These are phyloP conservation scores for Boletellus deceptivus DNA, from an alignment of 1,284 basidiomycete species.

Conservation along the genomic window DNA sequence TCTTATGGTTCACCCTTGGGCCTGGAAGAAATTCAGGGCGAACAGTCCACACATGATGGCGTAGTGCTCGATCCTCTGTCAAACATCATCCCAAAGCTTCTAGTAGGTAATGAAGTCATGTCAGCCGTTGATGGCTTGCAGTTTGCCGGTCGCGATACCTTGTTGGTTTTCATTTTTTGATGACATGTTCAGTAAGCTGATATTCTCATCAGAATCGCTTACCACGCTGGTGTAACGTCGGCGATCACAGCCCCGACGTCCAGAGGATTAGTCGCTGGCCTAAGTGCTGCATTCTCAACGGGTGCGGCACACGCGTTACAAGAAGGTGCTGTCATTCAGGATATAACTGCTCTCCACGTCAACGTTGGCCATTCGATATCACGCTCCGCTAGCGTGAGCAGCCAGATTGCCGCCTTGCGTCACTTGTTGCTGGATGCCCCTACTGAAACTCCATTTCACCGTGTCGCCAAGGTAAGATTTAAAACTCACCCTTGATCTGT, in stretches of 20 bases:
- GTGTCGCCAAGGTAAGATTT: slow-evolving; percentile 39
- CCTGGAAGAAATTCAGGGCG: slow-evolving; percentile 58
- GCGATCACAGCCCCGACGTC: slow-evolving; percentile 64
- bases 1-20: slow-evolving; percentile 61
- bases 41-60: slow-evolving; percentile 71
- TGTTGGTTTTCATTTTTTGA: slow-evolving; percentile 45
- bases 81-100: slow-evolving; percentile 40
- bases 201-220: slow-evolving; percentile 49
- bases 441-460: slow-evolving; percentile 52
- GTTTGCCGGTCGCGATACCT: slow-evolving; percentile 66
- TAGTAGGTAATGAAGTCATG: slow-evolving; percentile 55
- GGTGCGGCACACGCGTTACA: slow-evolving; percentile 64
- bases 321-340: slow-evolving; percentile 65
- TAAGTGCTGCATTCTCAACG: slow-evolving; percentile 65
- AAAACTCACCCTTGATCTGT: not conserved
- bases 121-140: slow-evolving; percentile 72
- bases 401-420: slow-evolving; percentile 65
- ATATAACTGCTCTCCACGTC: slow-evolving; percentile 72
- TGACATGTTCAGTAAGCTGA: slow-evolving; percentile 8
- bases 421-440: slow-evolving; percentile 52
- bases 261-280: slow-evolving; percentile 59
- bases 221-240: slow-evolving; percentile 61
- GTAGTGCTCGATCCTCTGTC: slow-evolving; percentile 49
- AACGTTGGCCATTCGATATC: slow-evolving; percentile 43
- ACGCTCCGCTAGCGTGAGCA: slow-evolving; percentile 53